These are phyloP conservation scores for Wallacemonas sp. DNA, from an alignment of 208 protist genomes.

Conservation along the genomic window DNA sequence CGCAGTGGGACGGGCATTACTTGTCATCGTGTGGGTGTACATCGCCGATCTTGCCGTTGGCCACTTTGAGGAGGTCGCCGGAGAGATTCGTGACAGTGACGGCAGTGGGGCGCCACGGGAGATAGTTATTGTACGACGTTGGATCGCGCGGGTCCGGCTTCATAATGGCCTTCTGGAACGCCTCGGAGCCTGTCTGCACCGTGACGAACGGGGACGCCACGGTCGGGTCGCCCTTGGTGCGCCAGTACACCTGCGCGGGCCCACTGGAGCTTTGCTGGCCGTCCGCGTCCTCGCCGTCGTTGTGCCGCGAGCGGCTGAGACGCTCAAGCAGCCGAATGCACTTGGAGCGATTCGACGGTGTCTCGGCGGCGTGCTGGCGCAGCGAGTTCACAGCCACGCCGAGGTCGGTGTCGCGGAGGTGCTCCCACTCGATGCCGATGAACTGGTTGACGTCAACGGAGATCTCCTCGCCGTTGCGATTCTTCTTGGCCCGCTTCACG, in stretches of 20 bases:
- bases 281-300: slow-evolving; percentile 13
- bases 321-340: slow-evolving; percentile 68
- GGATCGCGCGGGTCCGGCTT: slow-evolving; percentile 77
- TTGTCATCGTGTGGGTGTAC: too few relatives aligned
- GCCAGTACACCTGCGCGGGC: slow-evolving; percentile 46
- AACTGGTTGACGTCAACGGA: slow-evolving; percentile 46
- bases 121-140: slow-evolving; percentile 69
- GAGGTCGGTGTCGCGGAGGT: slow-evolving; percentile 68
- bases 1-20: too few relatives aligned
- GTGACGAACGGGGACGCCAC: slow-evolving; percentile 73
- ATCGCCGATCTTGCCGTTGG: neutral
- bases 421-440: slow-evolving; percentile 63
- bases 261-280: slow-evolving; percentile 17
- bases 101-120: slow-evolving; percentile 60
- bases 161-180: slow-evolving; percentile 64
- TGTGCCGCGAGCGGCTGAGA: slow-evolving; percentile 54
- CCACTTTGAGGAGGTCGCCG: slow-evolving; percentile 21
- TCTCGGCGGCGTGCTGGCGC: slow-evolving; percentile 55
- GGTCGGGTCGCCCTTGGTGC: slow-evolving; percentile 55
- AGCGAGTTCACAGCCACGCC: slow-evolving; percentile 72
- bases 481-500: neutral
- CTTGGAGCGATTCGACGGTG: slow-evolving; percentile 61
- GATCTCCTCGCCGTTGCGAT: slow-evolving; percentile 6
- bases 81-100: slow-evolving; percentile 68
- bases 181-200: slow-evolving; percentile 66